These are phyloP conservation scores for Saccharomycopsis babjevae DNA, from an alignment of 805 yeast species.

Conservation along the genomic window DNA sequence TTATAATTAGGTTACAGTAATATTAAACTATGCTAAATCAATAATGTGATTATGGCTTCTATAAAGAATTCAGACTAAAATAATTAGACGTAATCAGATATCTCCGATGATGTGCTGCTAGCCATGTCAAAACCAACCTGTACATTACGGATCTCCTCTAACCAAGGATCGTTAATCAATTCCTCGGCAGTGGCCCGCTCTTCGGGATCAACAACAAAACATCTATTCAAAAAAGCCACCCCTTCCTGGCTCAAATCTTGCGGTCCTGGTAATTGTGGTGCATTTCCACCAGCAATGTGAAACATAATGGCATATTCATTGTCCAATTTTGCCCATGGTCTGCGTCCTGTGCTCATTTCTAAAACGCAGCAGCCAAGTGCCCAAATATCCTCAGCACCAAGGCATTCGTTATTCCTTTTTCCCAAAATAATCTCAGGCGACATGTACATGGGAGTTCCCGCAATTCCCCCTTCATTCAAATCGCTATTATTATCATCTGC, in stretches of 20 bases:
- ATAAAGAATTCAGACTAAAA: neutral
- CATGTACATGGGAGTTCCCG: conserved; percentile 99
- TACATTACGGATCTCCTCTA: conserved; percentile 7
- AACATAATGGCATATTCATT: conserved; percentile 99
- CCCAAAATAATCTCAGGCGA: conserved; percentile 95
- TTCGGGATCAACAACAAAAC: conserved; percentile 75
- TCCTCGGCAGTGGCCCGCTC: conserved; percentile 79
- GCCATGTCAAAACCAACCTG: conserved; percentile 6
- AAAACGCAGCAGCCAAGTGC: conserved; percentile 91
- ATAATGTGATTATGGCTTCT: neutral
- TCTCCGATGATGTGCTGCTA: neutral
- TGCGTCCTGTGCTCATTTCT: conserved; percentile 92
- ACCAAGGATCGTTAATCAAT: conserved; percentile 80
- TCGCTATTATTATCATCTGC: neutral
- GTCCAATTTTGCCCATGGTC: conserved; percentile 95
- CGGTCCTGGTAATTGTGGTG: conserved; percentile 71
- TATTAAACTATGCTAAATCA: too few relatives aligned
- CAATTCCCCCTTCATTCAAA: conserved; percentile 35
- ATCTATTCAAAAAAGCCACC: conserved; percentile 54
- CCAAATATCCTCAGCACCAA: conserved; percentile 71
- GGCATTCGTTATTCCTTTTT: conserved; percentile 30
- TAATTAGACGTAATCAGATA: neutral
- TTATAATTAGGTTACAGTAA: too few relatives aligned
- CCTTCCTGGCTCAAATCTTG: conserved; percentile 77
- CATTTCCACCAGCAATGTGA: conserved; percentile 91